A percentile compares a stretch with the other conserved stretches of the same genome.
These are phyloP conservation scores for Monilinia fructigena DNA, from an alignment of 2,329 filamentous ascomycete genomes.

Conservation along the genomic window DNA sequence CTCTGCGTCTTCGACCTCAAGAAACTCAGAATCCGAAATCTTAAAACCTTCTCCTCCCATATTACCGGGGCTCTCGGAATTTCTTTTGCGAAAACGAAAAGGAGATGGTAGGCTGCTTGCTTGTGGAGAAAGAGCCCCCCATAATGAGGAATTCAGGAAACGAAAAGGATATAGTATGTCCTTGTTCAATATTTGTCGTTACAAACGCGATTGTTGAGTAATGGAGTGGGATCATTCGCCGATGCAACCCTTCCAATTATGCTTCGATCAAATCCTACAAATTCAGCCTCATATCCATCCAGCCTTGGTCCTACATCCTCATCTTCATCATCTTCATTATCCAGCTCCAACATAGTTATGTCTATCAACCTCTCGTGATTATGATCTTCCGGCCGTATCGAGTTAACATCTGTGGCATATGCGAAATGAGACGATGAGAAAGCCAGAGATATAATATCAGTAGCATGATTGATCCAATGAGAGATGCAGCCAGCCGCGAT, in stretches of 20 bases:
- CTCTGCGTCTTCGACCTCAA: slow-evolving; percentile 9
- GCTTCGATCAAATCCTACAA: slow-evolving; percentile 58
- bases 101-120: slow-evolving; percentile 42
- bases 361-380: slow-evolving; percentile 48
- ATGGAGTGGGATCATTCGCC: slow-evolving; percentile 46
- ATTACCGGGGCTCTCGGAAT: slow-evolving; percentile 25
- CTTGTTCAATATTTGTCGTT: slow-evolving; percentile 59
- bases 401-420: slow-evolving; percentile 57
- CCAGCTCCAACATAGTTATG: slow-evolving; percentile 37
- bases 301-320: slow-evolving; percentile 40
- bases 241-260: slow-evolving; percentile 61
- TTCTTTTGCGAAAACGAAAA: slow-evolving; percentile 31
- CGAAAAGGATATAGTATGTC: slow-evolving; percentile 61
- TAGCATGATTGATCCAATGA: slow-evolving; percentile 59
- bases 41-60: slow-evolving; percentile 17
- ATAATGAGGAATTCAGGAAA: slow-evolving; percentile 61
- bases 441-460: slow-evolving; percentile 60
- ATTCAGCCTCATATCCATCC: slow-evolving; percentile 58
- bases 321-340: slow-evolving; percentile 30
- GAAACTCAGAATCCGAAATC: slow-evolving; percentile 15
- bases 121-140: slow-evolving; percentile 44
- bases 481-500: slow-evolving; percentile 68
- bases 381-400: slow-evolving; percentile 46
- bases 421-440: slow-evolving; percentile 60
- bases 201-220: slow-evolving; percentile 64